phyloP scores from a whole-genome alignment of 805 yeast genomes.

The Saccharomycopsis olivae region DNA sequence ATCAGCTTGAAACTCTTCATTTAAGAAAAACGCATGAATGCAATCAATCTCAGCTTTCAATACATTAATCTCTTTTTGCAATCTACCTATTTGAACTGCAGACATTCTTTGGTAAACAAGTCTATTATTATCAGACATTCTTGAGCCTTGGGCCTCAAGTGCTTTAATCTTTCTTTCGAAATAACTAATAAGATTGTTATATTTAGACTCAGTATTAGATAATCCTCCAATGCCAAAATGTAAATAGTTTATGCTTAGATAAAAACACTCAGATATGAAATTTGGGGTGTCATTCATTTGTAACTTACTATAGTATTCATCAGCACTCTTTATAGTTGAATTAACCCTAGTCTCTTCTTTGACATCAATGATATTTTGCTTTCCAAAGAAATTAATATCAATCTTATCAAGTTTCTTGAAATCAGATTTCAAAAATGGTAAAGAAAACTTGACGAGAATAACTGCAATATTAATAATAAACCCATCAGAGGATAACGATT shows the following conservation, averaged over 20 bases:
- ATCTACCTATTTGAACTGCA: conserved; percentile 36
- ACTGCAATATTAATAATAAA: conserved; percentile 69
- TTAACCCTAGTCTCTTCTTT: conserved; percentile 75
- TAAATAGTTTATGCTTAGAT: conserved; percentile 61
- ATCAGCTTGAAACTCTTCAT: conserved; percentile 48
- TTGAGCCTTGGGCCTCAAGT: conserved; percentile 31
- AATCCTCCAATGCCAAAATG: conserved; percentile 89
- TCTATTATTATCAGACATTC: conserved; percentile 23
- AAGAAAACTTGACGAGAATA: conserved; percentile 59
- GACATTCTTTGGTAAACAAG: conserved; percentile 22
- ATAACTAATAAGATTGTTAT: conserved; percentile 39
- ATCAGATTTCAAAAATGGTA: conserved; percentile 69
- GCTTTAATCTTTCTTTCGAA: conserved; percentile 38
- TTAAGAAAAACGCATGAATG: conserved; percentile 50
- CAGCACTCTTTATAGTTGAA: conserved; percentile 63
- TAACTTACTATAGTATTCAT: conserved; percentile 38
- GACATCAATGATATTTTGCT: conserved; percentile 43
- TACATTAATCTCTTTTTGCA: conserved; percentile 32
- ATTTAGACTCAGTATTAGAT: conserved; percentile 42
- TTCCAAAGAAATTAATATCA: conserved; percentile 56
- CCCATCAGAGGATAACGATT: conserved; percentile 63
- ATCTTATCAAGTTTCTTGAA: conserved; percentile 67
- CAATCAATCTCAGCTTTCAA: conserved; percentile 42
- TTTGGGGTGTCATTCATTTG: conserved; percentile 37
- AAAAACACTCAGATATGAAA: conserved; percentile 89